Percentiles rank a stretch among this genome's conserved stretches.
These are phyloP conservation scores for Isatis tinctoria DNA, from an alignment of 345 rosid genomes.

Conservation along the genomic window DNA sequence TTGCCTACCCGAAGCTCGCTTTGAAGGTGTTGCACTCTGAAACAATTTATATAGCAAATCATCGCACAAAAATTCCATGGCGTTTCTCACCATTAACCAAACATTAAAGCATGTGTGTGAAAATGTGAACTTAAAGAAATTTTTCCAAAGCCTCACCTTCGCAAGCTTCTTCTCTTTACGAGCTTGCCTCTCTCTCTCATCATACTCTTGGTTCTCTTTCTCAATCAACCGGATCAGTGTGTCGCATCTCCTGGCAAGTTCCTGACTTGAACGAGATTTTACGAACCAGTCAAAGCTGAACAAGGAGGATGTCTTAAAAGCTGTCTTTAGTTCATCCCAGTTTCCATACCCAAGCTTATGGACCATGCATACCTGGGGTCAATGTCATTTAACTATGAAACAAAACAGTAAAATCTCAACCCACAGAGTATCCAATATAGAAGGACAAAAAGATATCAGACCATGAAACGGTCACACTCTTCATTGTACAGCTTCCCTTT, in stretches of 20 bases:
- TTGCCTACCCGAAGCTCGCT: slow-evolving; percentile 60
- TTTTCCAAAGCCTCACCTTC: slow-evolving; percentile 45
- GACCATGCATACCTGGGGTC: slow-evolving; percentile 87
- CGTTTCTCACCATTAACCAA: background rate
- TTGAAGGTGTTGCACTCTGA: slow-evolving; percentile 54
- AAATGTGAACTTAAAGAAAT: background rate
- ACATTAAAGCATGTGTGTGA: background rate
- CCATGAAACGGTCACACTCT: slow-evolving; percentile 97
- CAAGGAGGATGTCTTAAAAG: slow-evolving; percentile 72
- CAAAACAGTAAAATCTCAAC: background rate
- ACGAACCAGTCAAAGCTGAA: slow-evolving; percentile 98
- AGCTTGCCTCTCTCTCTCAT: slow-evolving; percentile 96
- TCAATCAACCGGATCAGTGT: slow-evolving; percentile 90
- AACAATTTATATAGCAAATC: background rate
- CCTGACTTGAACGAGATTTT: slow-evolving; percentile 91
- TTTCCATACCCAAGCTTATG: slow-evolving; percentile 98
- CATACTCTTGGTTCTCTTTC: slow-evolving; percentile 97
- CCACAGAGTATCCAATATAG: background rate
- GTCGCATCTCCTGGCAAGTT: slow-evolving; percentile 95
- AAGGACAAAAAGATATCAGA: slow-evolving; percentile 7
- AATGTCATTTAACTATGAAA: background rate
- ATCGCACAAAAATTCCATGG: background rate
- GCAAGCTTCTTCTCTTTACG: slow-evolving; percentile 97
- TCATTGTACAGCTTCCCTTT: slow-evolving; percentile 95
- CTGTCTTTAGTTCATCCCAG: slow-evolving; percentile 96